Evolutionary conservation across 192 early-diverging fungal genomes (phyloP).

Genomic region (Gonapodya prolifera): DNA sequence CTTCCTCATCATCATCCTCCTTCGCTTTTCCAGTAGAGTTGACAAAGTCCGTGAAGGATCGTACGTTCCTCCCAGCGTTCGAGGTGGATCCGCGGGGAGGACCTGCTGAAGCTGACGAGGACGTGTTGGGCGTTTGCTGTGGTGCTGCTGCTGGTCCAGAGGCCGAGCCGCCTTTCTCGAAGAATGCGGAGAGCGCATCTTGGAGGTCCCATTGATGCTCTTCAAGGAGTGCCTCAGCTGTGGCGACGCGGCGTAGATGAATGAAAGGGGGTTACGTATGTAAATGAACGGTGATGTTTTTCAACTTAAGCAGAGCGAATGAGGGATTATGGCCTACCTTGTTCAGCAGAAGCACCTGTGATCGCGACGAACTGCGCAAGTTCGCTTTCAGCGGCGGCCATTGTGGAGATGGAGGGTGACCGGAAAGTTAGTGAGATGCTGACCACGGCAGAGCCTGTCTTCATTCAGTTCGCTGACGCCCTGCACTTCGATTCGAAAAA

Average conservation of each 20-base stretch:
- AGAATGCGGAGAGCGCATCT: neutral
- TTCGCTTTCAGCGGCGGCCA: neutral
- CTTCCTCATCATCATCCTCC: slow-evolving; percentile 36
- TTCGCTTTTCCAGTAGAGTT: slow-evolving; percentile 13
- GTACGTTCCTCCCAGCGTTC: neutral
- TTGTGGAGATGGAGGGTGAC: too few species aligned
- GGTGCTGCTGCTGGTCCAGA: neutral
- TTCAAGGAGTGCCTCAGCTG: neutral
- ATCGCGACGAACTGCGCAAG: slow-evolving; percentile 8
- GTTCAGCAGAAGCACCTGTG: slow-evolving; percentile 7
- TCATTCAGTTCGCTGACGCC: too few species aligned
- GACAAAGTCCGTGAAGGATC: neutral
- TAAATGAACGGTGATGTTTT: neutral
- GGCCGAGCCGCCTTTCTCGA: neutral
- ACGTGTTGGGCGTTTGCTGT: slow-evolving; percentile 4
- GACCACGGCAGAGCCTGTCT: too few species aligned
- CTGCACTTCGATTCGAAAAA: too few species aligned
- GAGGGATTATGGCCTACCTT: neutral
- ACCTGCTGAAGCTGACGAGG: neutral
- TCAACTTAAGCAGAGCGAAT: neutral
- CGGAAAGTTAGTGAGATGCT: too few species aligned
- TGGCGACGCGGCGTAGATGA: neutral
- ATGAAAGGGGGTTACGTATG: neutral
- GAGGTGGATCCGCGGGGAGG: neutral
- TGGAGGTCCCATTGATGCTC: neutral